These are phyloP conservation scores for Volvox africanus DNA, from an alignment of 139 green algal genomes.

Conservation along the genomic window DNA sequence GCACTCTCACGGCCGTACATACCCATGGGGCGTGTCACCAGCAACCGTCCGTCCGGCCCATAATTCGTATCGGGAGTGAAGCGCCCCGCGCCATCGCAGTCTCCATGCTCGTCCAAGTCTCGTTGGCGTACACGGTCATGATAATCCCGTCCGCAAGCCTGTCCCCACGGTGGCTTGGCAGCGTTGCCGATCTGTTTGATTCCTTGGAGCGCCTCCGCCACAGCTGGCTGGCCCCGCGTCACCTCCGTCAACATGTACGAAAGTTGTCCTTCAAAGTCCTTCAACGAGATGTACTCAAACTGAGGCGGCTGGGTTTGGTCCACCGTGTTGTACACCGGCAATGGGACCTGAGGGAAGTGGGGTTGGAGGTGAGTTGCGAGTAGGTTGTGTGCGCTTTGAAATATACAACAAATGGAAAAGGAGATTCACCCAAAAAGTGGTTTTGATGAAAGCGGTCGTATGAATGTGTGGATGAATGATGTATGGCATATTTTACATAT, in stretches of 20 bases:
- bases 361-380: neutral
- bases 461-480: no score
- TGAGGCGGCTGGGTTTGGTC: neutral
- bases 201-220: neutral
- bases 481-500: no score
- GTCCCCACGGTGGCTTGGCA: constrained; percentile 2
- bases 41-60: neutral
- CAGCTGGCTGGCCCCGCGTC: neutral
- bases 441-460: no score
- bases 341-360: neutral
- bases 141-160: constrained; percentile 6
- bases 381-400: no score
- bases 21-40: constrained; percentile 21
- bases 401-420: no score
- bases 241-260: neutral
- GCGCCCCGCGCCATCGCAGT: neutral
- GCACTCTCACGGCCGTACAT: neutral
- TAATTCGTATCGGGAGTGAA: neutral
- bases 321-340: constrained; percentile 28
- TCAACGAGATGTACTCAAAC: neutral
- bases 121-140: neutral
- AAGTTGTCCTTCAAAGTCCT: neutral
- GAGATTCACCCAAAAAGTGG: no score
- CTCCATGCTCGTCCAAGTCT: neutral
- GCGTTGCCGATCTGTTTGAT: neutral